These are phyloP conservation scores for Starmerella asiatica DNA, from an alignment of 805 yeast genomes.

Conservation along the genomic window DNA sequence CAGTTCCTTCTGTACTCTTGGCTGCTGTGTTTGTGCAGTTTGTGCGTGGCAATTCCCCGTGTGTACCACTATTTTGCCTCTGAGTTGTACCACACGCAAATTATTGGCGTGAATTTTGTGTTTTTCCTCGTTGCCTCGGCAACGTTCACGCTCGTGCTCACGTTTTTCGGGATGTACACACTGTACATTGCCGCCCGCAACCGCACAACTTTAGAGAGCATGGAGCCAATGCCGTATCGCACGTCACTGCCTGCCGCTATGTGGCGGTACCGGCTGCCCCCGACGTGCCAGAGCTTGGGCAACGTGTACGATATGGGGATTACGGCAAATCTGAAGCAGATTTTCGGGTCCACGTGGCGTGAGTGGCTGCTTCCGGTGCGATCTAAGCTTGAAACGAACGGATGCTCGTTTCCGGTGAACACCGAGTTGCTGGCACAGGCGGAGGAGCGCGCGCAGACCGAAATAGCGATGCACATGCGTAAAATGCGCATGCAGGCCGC, in stretches of 20 bases:
- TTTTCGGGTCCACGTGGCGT: slow-evolving; percentile 56
- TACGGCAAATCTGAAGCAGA: slow-evolving; percentile 44
- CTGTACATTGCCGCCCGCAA: slow-evolving; percentile 48
- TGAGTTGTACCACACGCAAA: slow-evolving; percentile 24
- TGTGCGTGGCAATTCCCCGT: slow-evolving; percentile 8
- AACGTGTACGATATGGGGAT: slow-evolving; percentile 69
- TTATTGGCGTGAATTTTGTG: slow-evolving; percentile 46
- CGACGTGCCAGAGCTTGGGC: slow-evolving; percentile 35
- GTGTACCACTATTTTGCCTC: slow-evolving; percentile 15
- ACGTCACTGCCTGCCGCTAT: slow-evolving; percentile 25
- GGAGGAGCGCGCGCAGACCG: slow-evolving; percentile 26
- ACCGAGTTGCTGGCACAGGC: slow-evolving; percentile 22
- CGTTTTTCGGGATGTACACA: slow-evolving; percentile 36
- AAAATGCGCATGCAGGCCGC: too few relatives aligned
- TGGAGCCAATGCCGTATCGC: slow-evolving; percentile 29
- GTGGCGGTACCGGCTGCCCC: slow-evolving; percentile 33
- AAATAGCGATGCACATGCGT: slow-evolving; percentile 18
- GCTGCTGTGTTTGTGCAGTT: slow-evolving; percentile 17
- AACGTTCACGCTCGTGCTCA: slow-evolving; percentile 43
- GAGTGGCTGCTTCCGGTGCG: slow-evolving; percentile 63
- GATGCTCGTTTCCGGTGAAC: slow-evolving; percentile 30
- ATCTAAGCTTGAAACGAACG: slow-evolving; percentile 24
- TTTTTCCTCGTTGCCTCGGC: slow-evolving; percentile 43
- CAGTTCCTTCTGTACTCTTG: slow-evolving; percentile 53
- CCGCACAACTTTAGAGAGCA: slow-evolving; percentile 67